Percentiles rank a stretch among this genome's conserved stretches.
phyloP scores from a whole-genome alignment of 164 flowering plant species.

The Taxillus chinensis region DNA sequence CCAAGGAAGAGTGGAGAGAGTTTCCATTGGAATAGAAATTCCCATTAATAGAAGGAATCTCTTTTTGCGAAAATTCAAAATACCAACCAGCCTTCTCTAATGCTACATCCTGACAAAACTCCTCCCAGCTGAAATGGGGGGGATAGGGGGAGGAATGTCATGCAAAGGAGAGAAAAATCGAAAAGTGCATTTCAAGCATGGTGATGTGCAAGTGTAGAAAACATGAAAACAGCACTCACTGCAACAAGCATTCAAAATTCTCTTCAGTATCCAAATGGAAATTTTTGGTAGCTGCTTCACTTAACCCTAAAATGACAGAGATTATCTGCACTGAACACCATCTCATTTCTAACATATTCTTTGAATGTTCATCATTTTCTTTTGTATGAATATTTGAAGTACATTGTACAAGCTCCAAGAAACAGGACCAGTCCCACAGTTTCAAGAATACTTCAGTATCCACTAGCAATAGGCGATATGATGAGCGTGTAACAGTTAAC shows the following conservation, averaged over 20 bases:
- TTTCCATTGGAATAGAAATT: constrained; percentile 9
- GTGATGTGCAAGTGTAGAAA: neutral
- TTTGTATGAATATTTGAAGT: constrained; percentile 9
- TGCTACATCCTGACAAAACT: constrained; percentile 66
- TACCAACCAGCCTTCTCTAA: constrained; percentile 76
- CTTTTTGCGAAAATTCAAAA: constrained; percentile 23
- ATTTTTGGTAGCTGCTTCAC: constrained; percentile 29
- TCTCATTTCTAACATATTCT: constrained; percentile 38
- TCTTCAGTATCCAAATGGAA: constrained; percentile 33
- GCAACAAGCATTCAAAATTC: constrained; percentile 39
- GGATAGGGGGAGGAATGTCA: constrained; percentile 5
- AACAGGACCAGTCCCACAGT: constrained; percentile 88
- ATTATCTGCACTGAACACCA: constrained; percentile 70
- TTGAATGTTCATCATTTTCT: constrained; percentile 4
- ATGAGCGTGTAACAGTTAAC: constrained; percentile 34
- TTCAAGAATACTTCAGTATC: constrained; percentile 48
- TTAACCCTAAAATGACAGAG: constrained; percentile 34
- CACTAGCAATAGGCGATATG: constrained; percentile 56
- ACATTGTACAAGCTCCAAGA: constrained; percentile 42
- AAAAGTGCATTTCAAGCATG: neutral
- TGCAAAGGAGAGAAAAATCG: neutral
- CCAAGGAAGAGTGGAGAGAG: constrained; percentile 15
- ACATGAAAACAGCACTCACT: constrained; percentile 36
- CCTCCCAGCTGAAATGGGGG: constrained; percentile 63
- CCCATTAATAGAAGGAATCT: constrained; percentile 5